Evolutionary conservation across 1,139 yeast genomes (phyloP), one percentile per base, ranked within the genome.

Genomic region (Hansenula sp.): DNA sequence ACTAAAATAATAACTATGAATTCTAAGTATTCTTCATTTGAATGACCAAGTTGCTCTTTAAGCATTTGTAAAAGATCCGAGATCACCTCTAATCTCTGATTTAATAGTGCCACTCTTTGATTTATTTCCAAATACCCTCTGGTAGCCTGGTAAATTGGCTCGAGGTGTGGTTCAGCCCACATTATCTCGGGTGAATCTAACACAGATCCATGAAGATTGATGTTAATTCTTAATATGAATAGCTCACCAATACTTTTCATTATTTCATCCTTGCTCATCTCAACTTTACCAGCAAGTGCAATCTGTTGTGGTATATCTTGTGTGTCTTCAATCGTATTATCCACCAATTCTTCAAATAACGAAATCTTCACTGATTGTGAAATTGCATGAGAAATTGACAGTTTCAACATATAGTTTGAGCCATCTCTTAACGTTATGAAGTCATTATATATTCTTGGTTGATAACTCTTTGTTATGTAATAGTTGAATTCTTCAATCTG

Each of bases 121-220:
- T 89, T 89, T 51, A 92, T 90, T 57, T 90, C 97, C 50, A 90
- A 66, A 60, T 92, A 92, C 0, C 97, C 96, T 58, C 97, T 77
- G 2, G 95, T 87, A 0, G 97, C 97, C 61, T 89, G 97, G 62
- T 92, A 92, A 42, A 90, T 89, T 1, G 98, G 98, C 60, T 92
- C 97, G 44, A 92, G 69, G 56, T 90, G 96, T 1, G 98, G 98
- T 58, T 92, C 97, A 0, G 96, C 82, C 98, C 98, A 92, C 96
- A 92, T 89, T 44, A 92, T 76, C 60, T 92, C 97, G 0, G 98
- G 98, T 2, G 96, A 86, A 60, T 92, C 98, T 47, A 92, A 68
- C 19, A 92, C 94, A 2, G 97, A 88, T 1, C 97, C 97, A 64
- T 92, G 97, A 46, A 92, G 69, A 57, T 92, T 92, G 50, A 89